These are phyloP conservation scores for Neurospora sp. DNA, from an alignment of 2,329 filamentous ascomycete genomes.

Conservation along the genomic window DNA sequence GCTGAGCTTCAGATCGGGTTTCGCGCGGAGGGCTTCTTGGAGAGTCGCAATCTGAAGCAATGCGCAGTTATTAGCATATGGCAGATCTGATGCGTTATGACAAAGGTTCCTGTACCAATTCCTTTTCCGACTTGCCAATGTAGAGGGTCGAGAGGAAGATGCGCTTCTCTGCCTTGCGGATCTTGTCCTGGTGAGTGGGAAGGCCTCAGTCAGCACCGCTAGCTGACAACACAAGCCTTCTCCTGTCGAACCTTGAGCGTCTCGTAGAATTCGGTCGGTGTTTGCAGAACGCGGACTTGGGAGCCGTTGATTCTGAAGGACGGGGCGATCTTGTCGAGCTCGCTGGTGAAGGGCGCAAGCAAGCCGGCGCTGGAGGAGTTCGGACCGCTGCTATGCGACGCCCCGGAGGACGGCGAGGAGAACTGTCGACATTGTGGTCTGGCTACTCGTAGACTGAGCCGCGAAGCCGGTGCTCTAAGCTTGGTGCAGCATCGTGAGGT, in stretches of 20 bases:
- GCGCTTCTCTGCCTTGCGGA: slow-evolving; percentile 64
- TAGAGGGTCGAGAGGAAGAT: slow-evolving; percentile 96
- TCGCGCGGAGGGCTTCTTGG: slow-evolving; percentile 61
- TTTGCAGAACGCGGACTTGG: slow-evolving; percentile 68
- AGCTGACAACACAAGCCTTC: background rate
- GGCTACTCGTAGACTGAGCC: slow-evolving; percentile 18
- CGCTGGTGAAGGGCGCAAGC: slow-evolving; percentile 48
- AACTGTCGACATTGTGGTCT: slow-evolving; percentile 31
- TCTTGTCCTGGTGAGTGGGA: slow-evolving; percentile 54
- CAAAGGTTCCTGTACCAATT: slow-evolving; percentile 49
- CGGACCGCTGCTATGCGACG: slow-evolving; percentile 14
- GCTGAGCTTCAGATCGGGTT: slow-evolving; percentile 70
- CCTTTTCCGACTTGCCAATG: slow-evolving; percentile 86
- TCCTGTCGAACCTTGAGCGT: slow-evolving; percentile 61
- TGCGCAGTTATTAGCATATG: background rate
- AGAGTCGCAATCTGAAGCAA: slow-evolving; percentile 58
- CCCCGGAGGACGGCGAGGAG: slow-evolving; percentile 26
- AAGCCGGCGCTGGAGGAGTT: slow-evolving; percentile 27
- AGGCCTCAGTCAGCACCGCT: background rate
- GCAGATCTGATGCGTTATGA: background rate
- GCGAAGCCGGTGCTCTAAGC: slow-evolving; percentile 11
- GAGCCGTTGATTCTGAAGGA: slow-evolving; percentile 78
- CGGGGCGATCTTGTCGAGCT: slow-evolving; percentile 85
- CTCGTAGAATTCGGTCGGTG: slow-evolving; percentile 83
- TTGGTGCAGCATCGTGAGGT: slow-evolving; percentile 17